Percentiles rank a stretch among this genome's conserved stretches.
These are phyloP conservation scores for Backusella macrospora DNA, from an alignment of 192 early-diverging fungal species.

Conservation along the genomic window DNA sequence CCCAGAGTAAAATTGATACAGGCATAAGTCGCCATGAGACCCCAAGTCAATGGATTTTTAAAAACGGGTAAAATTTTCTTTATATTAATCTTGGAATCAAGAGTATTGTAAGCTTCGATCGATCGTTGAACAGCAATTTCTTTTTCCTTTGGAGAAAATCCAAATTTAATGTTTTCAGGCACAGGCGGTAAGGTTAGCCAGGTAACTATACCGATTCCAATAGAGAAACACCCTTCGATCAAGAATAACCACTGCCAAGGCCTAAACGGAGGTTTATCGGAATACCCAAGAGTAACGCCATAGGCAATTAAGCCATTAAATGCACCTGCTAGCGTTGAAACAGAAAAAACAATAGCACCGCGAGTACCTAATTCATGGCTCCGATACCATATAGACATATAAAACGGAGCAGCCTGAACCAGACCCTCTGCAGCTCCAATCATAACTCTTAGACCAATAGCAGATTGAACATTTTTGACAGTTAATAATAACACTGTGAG, in stretches of 20 bases:
- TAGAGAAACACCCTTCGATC: not conserved
- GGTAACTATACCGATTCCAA: not conserved
- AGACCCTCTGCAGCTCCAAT: conserved; percentile 20
- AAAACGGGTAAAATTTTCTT: conserved; percentile 2
- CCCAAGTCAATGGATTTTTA: not conserved
- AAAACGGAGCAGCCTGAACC: conserved; percentile 18
- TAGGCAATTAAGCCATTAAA: conserved; percentile 24
- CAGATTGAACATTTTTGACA: conserved; percentile 11
- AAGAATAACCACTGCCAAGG: not conserved
- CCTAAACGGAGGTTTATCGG: not conserved
- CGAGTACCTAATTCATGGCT: conserved; percentile 17
- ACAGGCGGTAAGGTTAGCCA: not conserved
- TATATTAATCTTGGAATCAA: conserved; percentile 15
- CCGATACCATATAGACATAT: conserved; percentile 23
- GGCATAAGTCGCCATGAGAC: not conserved
- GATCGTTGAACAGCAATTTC: conserved; percentile 12
- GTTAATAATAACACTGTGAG: conserved; percentile 19
- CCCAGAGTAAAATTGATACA: not conserved
- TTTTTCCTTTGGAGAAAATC: conserved; percentile 15
- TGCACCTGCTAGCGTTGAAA: conserved; percentile 19
- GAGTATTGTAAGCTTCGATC: conserved; percentile 17
- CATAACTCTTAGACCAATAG: conserved; percentile 15
- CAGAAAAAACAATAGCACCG: conserved; percentile 22
- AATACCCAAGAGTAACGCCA: conserved; percentile 44
- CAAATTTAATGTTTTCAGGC: not conserved